These are phyloP conservation scores for Lathyrus sativus DNA, from an alignment of 306 rosid genomes.

Conservation along the genomic window DNA sequence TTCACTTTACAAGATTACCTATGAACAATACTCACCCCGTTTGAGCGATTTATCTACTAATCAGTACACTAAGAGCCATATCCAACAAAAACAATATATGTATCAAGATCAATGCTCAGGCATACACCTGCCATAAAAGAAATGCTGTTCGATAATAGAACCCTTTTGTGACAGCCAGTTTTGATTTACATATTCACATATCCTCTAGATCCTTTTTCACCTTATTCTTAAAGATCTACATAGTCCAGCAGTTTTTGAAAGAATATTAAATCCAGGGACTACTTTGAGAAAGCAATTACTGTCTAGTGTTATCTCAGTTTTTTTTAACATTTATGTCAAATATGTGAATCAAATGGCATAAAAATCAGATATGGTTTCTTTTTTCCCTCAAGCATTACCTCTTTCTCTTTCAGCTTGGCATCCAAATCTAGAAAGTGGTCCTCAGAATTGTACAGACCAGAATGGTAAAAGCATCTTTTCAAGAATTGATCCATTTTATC, in stretches of 20 bases:
- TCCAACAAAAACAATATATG: slow-evolving; percentile 19
- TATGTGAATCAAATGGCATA: slow-evolving; percentile 20
- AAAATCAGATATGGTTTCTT: neutral
- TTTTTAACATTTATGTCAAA: slow-evolving; percentile 3
- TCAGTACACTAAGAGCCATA: neutral
- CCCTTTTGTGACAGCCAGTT: slow-evolving; percentile 3
- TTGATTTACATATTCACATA: slow-evolving; percentile 22
- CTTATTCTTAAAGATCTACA: slow-evolving; percentile 18
- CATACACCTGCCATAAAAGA: slow-evolving; percentile 1
- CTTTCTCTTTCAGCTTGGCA: slow-evolving; percentile 71
- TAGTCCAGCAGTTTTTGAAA: slow-evolving; percentile 5
- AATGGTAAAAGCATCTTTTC: slow-evolving; percentile 88
- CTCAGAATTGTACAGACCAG: slow-evolving; percentile 81
- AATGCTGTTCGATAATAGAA: slow-evolving; percentile 25
- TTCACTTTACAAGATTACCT: neutral
- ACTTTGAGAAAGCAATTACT: slow-evolving; percentile 13
- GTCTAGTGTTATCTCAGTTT: slow-evolving; percentile 13
- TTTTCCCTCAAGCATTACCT: slow-evolving; percentile 42
- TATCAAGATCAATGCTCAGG: slow-evolving; percentile 22
- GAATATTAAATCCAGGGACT: slow-evolving; percentile 12
- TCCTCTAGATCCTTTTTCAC: slow-evolving; percentile 18
- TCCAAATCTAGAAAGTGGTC: slow-evolving; percentile 68
- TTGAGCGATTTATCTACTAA: neutral
- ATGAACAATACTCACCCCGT: neutral
- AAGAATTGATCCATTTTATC: slow-evolving; percentile 89